Evolutionary conservation across 768 basidiomycete species (phyloP), one percentile per base, ranked within the genome.

Genomic region (Amanita brunnescens): DNA sequence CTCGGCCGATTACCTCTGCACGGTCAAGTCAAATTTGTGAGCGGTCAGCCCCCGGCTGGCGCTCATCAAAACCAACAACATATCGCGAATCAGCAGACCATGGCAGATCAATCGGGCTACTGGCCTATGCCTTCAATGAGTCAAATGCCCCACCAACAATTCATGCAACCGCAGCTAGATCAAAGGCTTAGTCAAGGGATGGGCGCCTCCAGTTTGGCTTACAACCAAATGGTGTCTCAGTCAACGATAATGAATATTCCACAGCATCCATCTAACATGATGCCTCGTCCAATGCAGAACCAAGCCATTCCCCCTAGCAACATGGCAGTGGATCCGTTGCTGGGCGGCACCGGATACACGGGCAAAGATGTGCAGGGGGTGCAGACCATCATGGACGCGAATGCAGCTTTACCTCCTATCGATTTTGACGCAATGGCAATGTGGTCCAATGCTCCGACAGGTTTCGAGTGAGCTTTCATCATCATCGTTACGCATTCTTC

Each of bases 401-500:
- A 41, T 13, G 51, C 51, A 23, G 53, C 57, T 14, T n/a, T 45
- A 1, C 52, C 26, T 29, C 26, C 40, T 35, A 62, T 75, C 48
- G 74, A 82, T 57, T 67, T 66, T 46, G 77, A 77, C 55, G 74
- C 78, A 35, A 73, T 81, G 43, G 72, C 76, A 23, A 82, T 86
- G 80, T 87, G 85, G 83, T 80, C 79, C 1, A 74, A 68, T 53
- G 79, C 81, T n/a, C 82, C 83, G 1, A 70, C 74, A 9, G 76
- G 79, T 14, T 83, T 83, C 57, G 80, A 81, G 83, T 85, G 61
- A 63, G 83, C 68, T 6, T 47, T 18, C 51, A n/a, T n/a, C n/a
- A n/a, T 53, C 44, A 41, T 39, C 35, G 37, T 23, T 54, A 13
- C 32, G 9, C 23, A 6, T 49, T 45, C 38, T 14, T 23, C 39